Base-by-base conservation (phyloP, 331 rosid species). In the Rhamnella rubrinervis region DNA sequence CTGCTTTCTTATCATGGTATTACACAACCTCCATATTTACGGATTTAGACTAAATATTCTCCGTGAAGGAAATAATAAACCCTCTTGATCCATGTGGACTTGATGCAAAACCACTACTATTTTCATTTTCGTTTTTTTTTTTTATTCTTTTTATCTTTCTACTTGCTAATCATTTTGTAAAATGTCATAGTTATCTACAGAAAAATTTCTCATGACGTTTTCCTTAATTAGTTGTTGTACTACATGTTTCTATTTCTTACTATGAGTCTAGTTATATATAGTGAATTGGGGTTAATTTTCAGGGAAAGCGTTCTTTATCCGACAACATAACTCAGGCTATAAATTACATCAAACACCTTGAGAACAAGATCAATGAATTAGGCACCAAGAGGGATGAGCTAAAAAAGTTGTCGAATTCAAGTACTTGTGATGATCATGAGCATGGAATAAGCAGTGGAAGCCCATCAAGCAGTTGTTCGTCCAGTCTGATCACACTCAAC, bases 241-340 rank as follows among this genome's bases (percentile, higher is more conserved):
- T 16, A 51, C 15, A 51, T n/a, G 19, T 52, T 5, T 52, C 21
- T 16, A 13, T 52, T 52, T 52, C 1, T 16, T 18, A 0, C 19
- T 46, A 44, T 39, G 25, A 39, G 47, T 58, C 19, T 15, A 47
- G 11, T 47, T 56, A 35, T 64, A n/a, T 55, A 41, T 68, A 17
- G 41, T 50, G 17, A 9, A n/a, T 16, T 58, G 20, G 26, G 8
- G 38, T 53, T 58, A 50, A 12, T 35, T 57, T 25, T 72, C 80
- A 92, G 97, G 96, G 95, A 66, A 92, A 87, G 80, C 95, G 97
- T 63, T 84, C 96, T 35, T 76, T 76, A 31, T 88, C 88, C 6
- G 97, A 92, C 68, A 89, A 85, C 66, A 76, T 84, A 72, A 80
- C 77, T 44, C 92, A 82, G 84, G 85, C 92, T 38, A 88, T 72